These are phyloP conservation scores for Leccinum uliginosum DNA, from an alignment of 768 basidiomycete genomes.

Conservation along the genomic window DNA sequence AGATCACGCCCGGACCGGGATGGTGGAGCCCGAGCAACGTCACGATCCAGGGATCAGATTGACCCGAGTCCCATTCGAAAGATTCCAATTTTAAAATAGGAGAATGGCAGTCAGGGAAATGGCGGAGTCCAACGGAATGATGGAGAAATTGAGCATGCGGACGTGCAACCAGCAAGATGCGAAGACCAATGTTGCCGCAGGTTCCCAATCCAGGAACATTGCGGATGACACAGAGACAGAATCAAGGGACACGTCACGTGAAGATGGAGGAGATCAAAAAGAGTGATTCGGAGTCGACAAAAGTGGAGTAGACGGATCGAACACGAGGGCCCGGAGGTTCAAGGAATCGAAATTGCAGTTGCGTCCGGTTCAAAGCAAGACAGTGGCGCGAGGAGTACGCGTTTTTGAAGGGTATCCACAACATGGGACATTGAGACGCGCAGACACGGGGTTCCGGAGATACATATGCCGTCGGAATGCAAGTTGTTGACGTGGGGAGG, in stretches of 20 bases:
- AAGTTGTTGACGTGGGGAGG: not conserved
- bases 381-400: not conserved
- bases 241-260: conserved; percentile 1
- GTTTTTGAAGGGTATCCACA: conserved; percentile 3
- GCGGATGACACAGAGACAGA: not conserved
- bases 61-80: conserved; percentile 6
- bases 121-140: conserved; percentile 4
- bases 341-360: conserved; percentile 22
- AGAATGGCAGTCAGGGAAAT: conserved; percentile 1
- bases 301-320: conserved; percentile 4
- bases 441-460: conserved; percentile 18
- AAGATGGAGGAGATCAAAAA: not conserved
- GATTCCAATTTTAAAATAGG: conserved; percentile 11
- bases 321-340: conserved; percentile 29
- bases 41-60: conserved; percentile 6
- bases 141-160: conserved; percentile 1
- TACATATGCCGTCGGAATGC: conserved; percentile 12
- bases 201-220: conserved; percentile 15
- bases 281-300: conserved; percentile 1
- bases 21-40: conserved; percentile 1
- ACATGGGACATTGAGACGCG: conserved; percentile 6
- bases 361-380: conserved; percentile 10
- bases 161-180: not conserved
- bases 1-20: not conserved
- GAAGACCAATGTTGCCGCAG: conserved; percentile 1